Evolutionary conservation across 805 yeast genomes (phyloP).

Genomic region (Barnettozyma siamensis): DNA sequence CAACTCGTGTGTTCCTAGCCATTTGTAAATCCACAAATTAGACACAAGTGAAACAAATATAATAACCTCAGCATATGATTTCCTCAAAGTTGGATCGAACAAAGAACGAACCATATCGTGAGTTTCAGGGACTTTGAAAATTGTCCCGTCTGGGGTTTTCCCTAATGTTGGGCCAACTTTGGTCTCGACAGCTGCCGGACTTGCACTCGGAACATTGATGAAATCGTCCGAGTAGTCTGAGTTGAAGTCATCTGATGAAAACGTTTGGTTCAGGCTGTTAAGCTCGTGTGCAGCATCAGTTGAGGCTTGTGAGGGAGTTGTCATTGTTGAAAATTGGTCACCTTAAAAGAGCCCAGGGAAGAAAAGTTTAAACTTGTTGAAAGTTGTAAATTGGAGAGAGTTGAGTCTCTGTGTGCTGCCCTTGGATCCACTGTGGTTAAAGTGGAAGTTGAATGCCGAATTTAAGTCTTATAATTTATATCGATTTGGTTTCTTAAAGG

Average conservation of each 20-base stretch:
- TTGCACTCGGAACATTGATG: background rate
- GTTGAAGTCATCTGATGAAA: background rate
- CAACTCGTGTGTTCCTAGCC: constrained; percentile 16
- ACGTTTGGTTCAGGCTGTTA: background rate
- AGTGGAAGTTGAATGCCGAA: no score
- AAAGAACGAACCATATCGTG: constrained; percentile 80
- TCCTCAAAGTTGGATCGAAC: constrained; percentile 68
- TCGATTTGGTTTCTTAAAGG: no score
- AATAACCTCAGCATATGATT: constrained; percentile 58
- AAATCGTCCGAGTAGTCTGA: background rate
- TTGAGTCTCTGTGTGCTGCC: background rate
- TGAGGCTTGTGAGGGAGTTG: background rate
- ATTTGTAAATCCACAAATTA: constrained; percentile 30
- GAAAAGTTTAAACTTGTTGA: constrained; percentile 3
- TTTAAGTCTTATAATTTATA: no score
- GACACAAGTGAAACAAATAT: constrained; percentile 43
- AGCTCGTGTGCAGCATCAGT: background rate
- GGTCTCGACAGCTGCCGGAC: background rate
- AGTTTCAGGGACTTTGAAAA: constrained; percentile 42
- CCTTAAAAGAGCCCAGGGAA: no score
- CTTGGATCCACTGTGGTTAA: no score
- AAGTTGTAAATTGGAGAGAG: background rate
- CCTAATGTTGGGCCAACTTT: constrained; percentile 12
- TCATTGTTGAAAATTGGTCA: background rate
- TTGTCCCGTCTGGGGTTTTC: constrained; percentile 25